These are phyloP conservation scores for Imleria badia DNA, from an alignment of 768 basidiomycete species.

Conservation along the genomic window DNA sequence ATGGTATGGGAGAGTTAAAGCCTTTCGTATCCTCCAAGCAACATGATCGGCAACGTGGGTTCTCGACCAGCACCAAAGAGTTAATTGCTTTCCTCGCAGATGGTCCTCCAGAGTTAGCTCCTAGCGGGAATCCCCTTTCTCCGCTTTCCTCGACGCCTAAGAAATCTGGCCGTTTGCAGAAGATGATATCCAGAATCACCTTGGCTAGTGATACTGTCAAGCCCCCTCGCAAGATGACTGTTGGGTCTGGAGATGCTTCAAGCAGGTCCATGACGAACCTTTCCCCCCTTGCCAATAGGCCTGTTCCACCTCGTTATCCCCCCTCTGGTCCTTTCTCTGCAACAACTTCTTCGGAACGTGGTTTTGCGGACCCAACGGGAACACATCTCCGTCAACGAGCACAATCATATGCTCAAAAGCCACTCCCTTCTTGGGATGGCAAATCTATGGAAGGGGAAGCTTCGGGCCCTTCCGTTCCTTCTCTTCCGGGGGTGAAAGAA, in stretches of 20 bases:
- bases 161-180: constrained; percentile 66
- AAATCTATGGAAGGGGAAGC: constrained; percentile 15
- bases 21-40: constrained; percentile 43
- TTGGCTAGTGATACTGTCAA: constrained; percentile 38
- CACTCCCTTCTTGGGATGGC: constrained; percentile 16
- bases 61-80: constrained; percentile 48
- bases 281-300: constrained; percentile 54
- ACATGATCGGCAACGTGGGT: constrained; percentile 30
- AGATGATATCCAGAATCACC: constrained; percentile 81
- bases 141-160: constrained; percentile 30
- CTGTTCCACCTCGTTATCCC: constrained; percentile 60
- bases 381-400: constrained; percentile 26
- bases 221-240: constrained; percentile 34
- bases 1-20: constrained; percentile 35
- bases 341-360: constrained; percentile 37
- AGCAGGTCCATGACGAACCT: constrained; percentile 41
- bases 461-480: constrained; percentile 1
- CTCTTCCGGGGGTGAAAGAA: constrained; percentile 9
- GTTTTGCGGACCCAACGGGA: constrained; percentile 18
- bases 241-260: constrained; percentile 20
- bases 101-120: constrained; percentile 47
- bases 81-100: constrained; percentile 59
- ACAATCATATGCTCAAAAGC: constrained; percentile 27
- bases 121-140: constrained; percentile 45
- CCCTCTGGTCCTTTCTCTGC: constrained; percentile 46